A percentile compares a stretch with the other conserved stretches of the same genome.
phyloP scores from a whole-genome alignment of 352 stramenopile species.

The Phytophthora sojae region DNA sequence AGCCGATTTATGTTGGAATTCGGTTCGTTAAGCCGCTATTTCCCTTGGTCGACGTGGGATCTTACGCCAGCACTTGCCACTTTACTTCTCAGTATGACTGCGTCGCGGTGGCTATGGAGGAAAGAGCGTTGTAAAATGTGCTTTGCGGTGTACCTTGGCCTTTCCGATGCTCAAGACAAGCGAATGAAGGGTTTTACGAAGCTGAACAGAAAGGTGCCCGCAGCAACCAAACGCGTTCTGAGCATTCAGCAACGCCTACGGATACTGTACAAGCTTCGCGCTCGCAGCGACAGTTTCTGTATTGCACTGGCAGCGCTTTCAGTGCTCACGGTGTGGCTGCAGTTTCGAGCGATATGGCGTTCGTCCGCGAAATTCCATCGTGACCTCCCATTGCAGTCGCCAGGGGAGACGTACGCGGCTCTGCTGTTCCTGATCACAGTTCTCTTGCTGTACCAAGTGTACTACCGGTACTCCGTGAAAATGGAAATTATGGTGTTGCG shows the following conservation, averaged over 20 bases:
- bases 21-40: slow-evolving; percentile 59
- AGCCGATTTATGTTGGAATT: slow-evolving; percentile 35
- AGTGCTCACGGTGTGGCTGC: slow-evolving; percentile 50
- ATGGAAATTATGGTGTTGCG: slow-evolving; percentile 60
- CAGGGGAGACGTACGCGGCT: slow-evolving; percentile 60
- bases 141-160: slow-evolving; percentile 43
- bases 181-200: slow-evolving; percentile 1
- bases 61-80: slow-evolving; percentile 42
- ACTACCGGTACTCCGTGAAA: slow-evolving; percentile 59
- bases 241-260: slow-evolving; percentile 36
- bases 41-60: slow-evolving; percentile 59
- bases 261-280: slow-evolving; percentile 44
- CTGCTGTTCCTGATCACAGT: slow-evolving; percentile 56
- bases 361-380: slow-evolving; percentile 33
- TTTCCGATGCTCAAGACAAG: slow-evolving; percentile 13
- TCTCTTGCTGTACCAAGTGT: slow-evolving; percentile 49
- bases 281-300: slow-evolving; percentile 45
- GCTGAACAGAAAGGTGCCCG: slow-evolving; percentile 32
- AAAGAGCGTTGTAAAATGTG: slow-evolving; percentile 51
- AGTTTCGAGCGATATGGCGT: slow-evolving; percentile 68
- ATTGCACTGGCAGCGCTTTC: slow-evolving; percentile 47
- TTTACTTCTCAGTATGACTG: slow-evolving; percentile 29
- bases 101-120: slow-evolving; percentile 43
- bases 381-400: slow-evolving; percentile 38
- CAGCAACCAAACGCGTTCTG: slow-evolving; percentile 29